Evolutionary conservation across 169 alveolate species (phyloP), one percentile per base, ranked within the genome.

Genomic region (Plasmodium cynomolgi): DNA sequence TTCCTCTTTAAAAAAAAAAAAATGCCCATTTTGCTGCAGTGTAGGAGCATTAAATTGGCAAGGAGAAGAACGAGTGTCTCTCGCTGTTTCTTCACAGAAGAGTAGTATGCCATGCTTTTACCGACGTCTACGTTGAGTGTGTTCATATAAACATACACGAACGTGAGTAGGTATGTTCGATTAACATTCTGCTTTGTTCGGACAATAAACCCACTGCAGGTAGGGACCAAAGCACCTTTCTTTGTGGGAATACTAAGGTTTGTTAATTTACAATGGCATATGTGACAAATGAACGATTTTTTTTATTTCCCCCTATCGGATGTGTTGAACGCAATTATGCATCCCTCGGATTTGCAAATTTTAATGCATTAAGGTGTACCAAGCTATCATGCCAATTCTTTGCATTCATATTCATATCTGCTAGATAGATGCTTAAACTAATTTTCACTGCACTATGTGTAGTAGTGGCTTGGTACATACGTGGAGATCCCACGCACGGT

Each of bases 381-480:
- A 20, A 26, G 77, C n/a, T 68, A 68, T 68, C 41, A 23, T 26
- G n/a, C 77, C n/a, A 68, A 26, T 68, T 68, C 41, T 23, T 68
- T 68, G 77, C 77, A 26, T 68, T 26, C 37, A 26, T 68, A 26
- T 68, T 20, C 34, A 7, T 62, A 62, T 62, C 41, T 20, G 37
- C 37, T 68, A 68, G 37, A 68, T 26, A 33, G 77, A 68, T 68
- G 77, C 77, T 68, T 29, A 68, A 68, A 68, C 37, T 68, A 68
- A 68, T 68, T 68, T 68, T 68, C 31, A 68, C 37, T 68, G 77
- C 77, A 68, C 77, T 9, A 68, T 68, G 37, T 68, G 77, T 68
- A 68, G 39, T 13, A 68, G 37, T 26, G 37, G n/a, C 26, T 68
- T 68, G 1, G 41, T 34, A 68, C 77, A 20, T 23, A 68, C 7